Evolutionary conservation across 2,329 filamentous ascomycete species (phyloP).

Genomic region (Calonectria pauciramosa): DNA sequence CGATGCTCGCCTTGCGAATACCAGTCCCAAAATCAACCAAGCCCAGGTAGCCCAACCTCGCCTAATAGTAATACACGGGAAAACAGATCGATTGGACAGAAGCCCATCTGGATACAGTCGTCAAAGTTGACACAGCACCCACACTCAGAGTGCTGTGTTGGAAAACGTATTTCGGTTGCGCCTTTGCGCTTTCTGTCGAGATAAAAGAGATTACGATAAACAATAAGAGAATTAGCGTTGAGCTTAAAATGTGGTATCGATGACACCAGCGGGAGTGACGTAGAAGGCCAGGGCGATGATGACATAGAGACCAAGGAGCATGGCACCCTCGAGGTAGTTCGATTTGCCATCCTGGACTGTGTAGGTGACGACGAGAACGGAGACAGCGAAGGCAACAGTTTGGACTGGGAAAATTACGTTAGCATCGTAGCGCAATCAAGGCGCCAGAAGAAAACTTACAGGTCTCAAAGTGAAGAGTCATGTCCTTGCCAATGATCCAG

Average conservation of each 20-base stretch:
- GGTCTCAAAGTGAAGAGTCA: conserved; percentile 85
- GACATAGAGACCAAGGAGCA: conserved; percentile 69
- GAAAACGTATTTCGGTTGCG: background rate
- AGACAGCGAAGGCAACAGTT: conserved; percentile 82
- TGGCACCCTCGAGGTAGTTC: conserved; percentile 86
- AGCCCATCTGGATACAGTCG: background rate
- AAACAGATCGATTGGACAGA: conserved; percentile 29
- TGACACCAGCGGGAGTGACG: conserved; percentile 64
- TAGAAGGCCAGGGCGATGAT: conserved; percentile 75
- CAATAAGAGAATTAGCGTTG: background rate
- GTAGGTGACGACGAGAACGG: conserved; percentile 81
- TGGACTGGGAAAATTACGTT: conserved; percentile 64
- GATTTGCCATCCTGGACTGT: conserved; percentile 86
- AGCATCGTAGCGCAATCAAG: conserved; percentile 17
- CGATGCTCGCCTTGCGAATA: background rate
- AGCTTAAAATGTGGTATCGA: conserved; percentile 53
- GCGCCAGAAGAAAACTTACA: conserved; percentile 47
- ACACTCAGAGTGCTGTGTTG: no score
- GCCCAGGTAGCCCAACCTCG: conserved; percentile 24
- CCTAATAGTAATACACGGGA: conserved; percentile 44
- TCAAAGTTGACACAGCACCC: background rate
- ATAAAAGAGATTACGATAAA: background rate
- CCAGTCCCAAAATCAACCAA: conserved; percentile 8
- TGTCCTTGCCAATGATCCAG: conserved; percentile 80
- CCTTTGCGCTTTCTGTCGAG: background rate